Evolutionary conservation across 2,329 filamentous ascomycete species (phyloP), one percentile per base, ranked within the genome.

Genomic region (Neopestalotiopsis sp.): DNA sequence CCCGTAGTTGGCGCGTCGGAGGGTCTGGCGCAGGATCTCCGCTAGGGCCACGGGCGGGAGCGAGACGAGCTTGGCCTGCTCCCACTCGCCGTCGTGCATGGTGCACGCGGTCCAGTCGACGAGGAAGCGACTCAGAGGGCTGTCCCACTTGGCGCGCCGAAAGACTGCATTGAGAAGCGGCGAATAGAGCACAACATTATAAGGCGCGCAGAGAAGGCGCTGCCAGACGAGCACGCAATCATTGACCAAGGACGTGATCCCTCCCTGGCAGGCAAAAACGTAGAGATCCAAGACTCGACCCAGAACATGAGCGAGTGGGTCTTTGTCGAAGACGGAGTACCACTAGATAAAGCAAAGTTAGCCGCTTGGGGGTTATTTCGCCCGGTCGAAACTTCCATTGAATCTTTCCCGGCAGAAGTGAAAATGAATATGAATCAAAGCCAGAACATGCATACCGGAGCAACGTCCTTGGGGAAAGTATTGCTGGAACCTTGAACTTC

Each of bases 201-300:
- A 13, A 5, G 59, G 59, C 3, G 59, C 28, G 32, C 59, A 62
- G 30, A 62, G 30, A 10, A 13, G 28, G 30, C 59, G 59, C 59
- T 62, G 59, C 32, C 32, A 62, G 28, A 40, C 59, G 13, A 62
- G 59, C 4, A 62, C 17, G 59, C 59, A 62, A 20, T 40, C 59
- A 17, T 12, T 62, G 12, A 20, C 12, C 3, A 62, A 17, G 32
- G 34, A 10, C n/a, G 30, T 20, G 14, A 62, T 42, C 9, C 12
- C 9, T 61, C 59, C 59, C 14, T 7, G 13, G 59, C 7, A 13
- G n/a, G 59, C 59, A 17, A 62, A 62, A 1, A 17, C 20, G 34
- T 62, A 62, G 13, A 62, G 28, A 20, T 62, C 59, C 13, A 62
- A 20, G 4, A 62, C 32, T 20, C 59, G 59, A 20, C 59, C 32